Evolutionary conservation across 352 stramenopile genomes (phyloP).

Genomic region (Phytophthora pseudosyringae): DNA sequence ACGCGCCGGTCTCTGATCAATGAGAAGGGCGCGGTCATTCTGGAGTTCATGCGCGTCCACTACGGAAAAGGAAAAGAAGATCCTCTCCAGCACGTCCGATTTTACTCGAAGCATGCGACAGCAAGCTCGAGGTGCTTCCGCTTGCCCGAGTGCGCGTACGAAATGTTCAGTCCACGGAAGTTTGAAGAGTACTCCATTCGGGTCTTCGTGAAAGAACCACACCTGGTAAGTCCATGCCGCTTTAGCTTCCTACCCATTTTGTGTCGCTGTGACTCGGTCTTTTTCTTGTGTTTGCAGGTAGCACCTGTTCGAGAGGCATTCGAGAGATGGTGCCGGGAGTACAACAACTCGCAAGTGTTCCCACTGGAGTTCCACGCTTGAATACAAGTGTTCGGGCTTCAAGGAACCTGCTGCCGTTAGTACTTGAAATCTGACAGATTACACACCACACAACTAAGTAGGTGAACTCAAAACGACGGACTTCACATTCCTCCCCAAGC

Average conservation of each 20-base stretch:
- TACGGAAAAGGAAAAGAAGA: constrained; percentile 84
- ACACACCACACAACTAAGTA: constrained; percentile 1
- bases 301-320: constrained; percentile 60
- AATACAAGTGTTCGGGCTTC: constrained; percentile 1
- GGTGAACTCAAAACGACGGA: constrained; percentile 24
- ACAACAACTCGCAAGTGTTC: constrained; percentile 54
- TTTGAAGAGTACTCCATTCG: constrained; percentile 79
- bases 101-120: constrained; percentile 78
- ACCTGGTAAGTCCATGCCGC: constrained; percentile 46
- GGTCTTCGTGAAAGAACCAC: constrained; percentile 71
- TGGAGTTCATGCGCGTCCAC: constrained; percentile 83
- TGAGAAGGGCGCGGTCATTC: constrained; percentile 67
- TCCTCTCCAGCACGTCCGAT: constrained; percentile 73
- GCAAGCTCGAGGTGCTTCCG: constrained; percentile 55
- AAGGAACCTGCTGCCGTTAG: background rate
- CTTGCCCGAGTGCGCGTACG: constrained; percentile 60
- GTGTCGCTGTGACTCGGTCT: background rate
- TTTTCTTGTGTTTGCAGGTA: constrained; percentile 30
- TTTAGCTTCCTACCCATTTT: background rate
- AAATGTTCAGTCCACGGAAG: constrained; percentile 66
- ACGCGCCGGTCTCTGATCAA: constrained; percentile 34
- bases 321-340: constrained; percentile 56
- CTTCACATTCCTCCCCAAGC: constrained; percentile 30
- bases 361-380: constrained; percentile 38
- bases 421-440: background rate